Evolutionary conservation across 1,139 yeast genomes (phyloP), one percentile per base, ranked within the genome.

Genomic region (Scheffersomyces segobiensis): DNA sequence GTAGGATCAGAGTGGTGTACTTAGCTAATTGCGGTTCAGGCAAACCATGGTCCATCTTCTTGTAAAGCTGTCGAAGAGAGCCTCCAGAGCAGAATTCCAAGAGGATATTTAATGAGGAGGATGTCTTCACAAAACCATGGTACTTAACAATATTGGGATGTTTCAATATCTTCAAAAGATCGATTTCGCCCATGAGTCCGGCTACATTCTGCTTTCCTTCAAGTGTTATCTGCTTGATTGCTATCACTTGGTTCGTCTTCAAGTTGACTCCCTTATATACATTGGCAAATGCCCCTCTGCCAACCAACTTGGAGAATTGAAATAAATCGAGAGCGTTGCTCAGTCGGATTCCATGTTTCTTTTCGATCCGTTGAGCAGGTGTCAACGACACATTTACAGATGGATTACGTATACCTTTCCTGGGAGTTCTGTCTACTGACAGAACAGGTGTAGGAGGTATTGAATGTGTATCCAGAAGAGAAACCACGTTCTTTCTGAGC

Each of bases 111-210:
- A 93, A 77, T 18, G 87, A 83, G 47, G 81, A 79, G 1, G 84
- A 78, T 39, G 89, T 88, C 67, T 90, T 87, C 57, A 91, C 89
- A 70, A 91, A 93, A 2, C 98, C 97, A 64, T 88, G 95, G 67
- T 93, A 91, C 66, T 91, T 91, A 56, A 95, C 97, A 58, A 95
- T 93, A 67, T 95, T 91, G 5, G 87, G 86, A 70, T 95, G 97
- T 64, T 87, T 87, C 56, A 95, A 80, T 57, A 89, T 87, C 69
- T 91, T 92, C 76, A 95, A 82, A 46, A 93, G 81, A 62, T 91
- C 93, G 50, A 93, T 88, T 71, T 95, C 98, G n/a, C 92, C 88
- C 86, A 93, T 88, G 56, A 71, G 76, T 80, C 80, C 77, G 73
- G 80, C 70, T 62, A 78, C 78, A 62, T 79, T 78, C 62, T 79